Base-by-base conservation (phyloP, 306 rosid species). In the Trifolium dubium region DNA sequence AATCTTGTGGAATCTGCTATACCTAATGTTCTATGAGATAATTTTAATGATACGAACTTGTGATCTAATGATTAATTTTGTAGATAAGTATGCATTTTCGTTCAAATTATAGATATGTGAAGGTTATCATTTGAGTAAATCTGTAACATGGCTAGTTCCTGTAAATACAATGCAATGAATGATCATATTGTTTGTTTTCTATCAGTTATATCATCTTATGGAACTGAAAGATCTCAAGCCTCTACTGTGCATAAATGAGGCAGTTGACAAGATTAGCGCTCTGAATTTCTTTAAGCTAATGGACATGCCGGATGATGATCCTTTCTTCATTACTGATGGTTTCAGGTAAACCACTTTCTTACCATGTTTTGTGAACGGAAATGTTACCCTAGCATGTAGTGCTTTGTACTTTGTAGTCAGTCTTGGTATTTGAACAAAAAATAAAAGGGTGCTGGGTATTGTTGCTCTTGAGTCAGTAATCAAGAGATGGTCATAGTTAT, bases 271-370 rank as follows among this genome's bases (percentile, higher is more conserved):
- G 75, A 82, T 86, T 56, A 59, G 76, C 35, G 82, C 99, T 41
- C 86, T 89, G 75, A 85, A 89, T 83, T 87, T 94, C 78, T 82
- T 82, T 46, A 51, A 64, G 51, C 77, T 89, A 40, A 77, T 94
- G 79, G 82, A 89, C 81, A 78, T 87, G 87, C 89, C 92, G 2
- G 95, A 83, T 54, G 87, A 88, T 77, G 82, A 92, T 14, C 68
- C 86, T 18, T 80, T 80, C 74, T 89, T 85, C 76, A 60, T 40
- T 70, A 81, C 92, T 32, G 84, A 82, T 77, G 71, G 78, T 71
- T 94, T 84, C 89, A 94, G 96, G 99, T 94, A 82, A 58, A 31
- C 80, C 39, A 58, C 3, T 30, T 64, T 60, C 12, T 59, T 43
- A 28, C 28, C 34, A 18, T 32, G 54, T 30, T 62, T 62, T 50